phyloP scores from a whole-genome alignment of 2,329 filamentous ascomycete species.

The Thermothelomyces thermophilus region DNA sequence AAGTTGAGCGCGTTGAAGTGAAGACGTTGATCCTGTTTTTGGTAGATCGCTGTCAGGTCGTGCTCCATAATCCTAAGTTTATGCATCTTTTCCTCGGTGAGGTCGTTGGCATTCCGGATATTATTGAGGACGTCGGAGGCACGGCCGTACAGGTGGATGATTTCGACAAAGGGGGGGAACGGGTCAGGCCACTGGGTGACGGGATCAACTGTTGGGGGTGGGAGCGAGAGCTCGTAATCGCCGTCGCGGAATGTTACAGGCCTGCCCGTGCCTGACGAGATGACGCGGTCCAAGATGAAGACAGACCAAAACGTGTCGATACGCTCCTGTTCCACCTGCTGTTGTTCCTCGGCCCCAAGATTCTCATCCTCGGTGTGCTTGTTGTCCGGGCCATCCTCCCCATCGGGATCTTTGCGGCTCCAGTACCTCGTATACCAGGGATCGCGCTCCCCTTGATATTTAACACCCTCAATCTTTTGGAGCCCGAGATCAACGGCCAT shows the following conservation, averaged over 20 bases:
- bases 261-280: slow-evolving; percentile 79
- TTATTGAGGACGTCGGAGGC: slow-evolving; percentile 82
- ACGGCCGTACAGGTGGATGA: slow-evolving; percentile 78
- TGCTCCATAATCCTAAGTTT: slow-evolving; percentile 71
- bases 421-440: slow-evolving; percentile 42
- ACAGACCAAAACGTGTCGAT: slow-evolving; percentile 88
- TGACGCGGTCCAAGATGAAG: slow-evolving; percentile 79
- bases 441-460: slow-evolving; percentile 49
- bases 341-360: slow-evolving; percentile 46
- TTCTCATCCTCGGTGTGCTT: slow-evolving; percentile 38
- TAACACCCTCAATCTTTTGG: slow-evolving; percentile 72
- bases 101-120: slow-evolving; percentile 64
- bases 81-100: slow-evolving; percentile 67
- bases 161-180: slow-evolving; percentile 72
- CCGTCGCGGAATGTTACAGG: slow-evolving; percentile 78
- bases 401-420: slow-evolving; percentile 31
- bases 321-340: slow-evolving; percentile 69
- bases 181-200: slow-evolving; percentile 66
- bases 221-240: slow-evolving; percentile 75
- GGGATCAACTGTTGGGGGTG: slow-evolving; percentile 43
- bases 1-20: slow-evolving; percentile 85
- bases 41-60: slow-evolving; percentile 65
- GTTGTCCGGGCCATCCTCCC: slow-evolving; percentile 23
- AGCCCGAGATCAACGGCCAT: slow-evolving; percentile 77
- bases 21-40: slow-evolving; percentile 64